phyloP scores from a whole-genome alignment of 2,329 filamentous ascomycete genomes.

The Niveomyces coronatus region DNA sequence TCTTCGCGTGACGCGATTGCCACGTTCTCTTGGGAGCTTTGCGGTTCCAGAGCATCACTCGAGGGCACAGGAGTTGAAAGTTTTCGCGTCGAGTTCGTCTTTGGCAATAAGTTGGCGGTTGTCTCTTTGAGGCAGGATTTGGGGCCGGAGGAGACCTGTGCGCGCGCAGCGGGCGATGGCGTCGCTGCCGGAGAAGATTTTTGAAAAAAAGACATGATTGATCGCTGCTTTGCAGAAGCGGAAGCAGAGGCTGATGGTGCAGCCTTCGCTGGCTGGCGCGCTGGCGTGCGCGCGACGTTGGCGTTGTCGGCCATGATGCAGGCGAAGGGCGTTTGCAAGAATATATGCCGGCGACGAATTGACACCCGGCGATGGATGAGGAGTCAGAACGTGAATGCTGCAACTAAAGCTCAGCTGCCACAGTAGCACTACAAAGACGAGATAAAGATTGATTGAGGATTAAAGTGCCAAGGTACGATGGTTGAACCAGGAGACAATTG shows the following conservation, averaged over 20 bases:
- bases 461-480: neutral
- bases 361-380: too few species aligned
- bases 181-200: constrained; percentile 28
- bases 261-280: constrained; percentile 19
- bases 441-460: neutral
- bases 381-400: neutral
- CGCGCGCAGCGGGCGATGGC: constrained; percentile 22
- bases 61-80: constrained; percentile 64
- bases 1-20: constrained; percentile 33
- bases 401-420: neutral
- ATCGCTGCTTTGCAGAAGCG: constrained; percentile 30
- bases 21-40: constrained; percentile 59
- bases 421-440: neutral
- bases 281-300: constrained; percentile 23
- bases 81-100: constrained; percentile 19
- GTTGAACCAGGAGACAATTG: neutral
- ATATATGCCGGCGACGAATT: too few species aligned
- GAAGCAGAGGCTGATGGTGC: constrained; percentile 20
- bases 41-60: constrained; percentile 61
- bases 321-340: constrained; percentile 5
- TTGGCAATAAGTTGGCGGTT: constrained; percentile 29
- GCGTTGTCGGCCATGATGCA: constrained; percentile 22
- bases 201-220: constrained; percentile 35
- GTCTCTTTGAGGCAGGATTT: constrained; percentile 31
- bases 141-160: constrained; percentile 23